Base-by-base conservation (phyloP, 2,329 filamentous ascomycete genomes). In the Colletotrichum cuscutae region DNA sequence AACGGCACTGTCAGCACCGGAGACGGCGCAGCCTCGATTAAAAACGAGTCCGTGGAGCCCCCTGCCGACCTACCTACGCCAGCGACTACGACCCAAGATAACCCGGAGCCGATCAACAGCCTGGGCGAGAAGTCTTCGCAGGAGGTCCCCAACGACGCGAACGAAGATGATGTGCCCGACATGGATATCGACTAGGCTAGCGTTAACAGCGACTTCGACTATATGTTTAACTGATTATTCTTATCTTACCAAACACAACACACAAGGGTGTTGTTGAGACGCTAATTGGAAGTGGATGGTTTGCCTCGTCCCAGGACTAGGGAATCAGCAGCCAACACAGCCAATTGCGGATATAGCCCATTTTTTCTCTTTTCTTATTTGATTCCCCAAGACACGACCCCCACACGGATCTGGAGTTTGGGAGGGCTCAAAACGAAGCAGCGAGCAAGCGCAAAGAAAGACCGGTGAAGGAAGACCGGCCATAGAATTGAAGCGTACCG, bases 171-270 rank as follows among this genome's bases (percentile, higher is more conserved):
- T 30, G 82, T 83, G 72, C 77, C 79, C 52, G 73, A 78, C 11
- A 85, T 85, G 83, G 83, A 85, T 30, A 77, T 84, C 26, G 83
- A 85, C 65, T 84, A 77, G 76, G 46, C 22, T 22, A 12, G 13
- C 30, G 4, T 37, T 19, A 13, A 42, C 15, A 28, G 32, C 19
- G 24, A 42, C 32, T 5, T n/a, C 26, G 13, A 37, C 22, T 4
- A 30, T 42, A 53, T 26, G 19, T n/a, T 32, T 54, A 35, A 22
- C 12, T 19, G 22, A 53, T 22, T 7, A 30, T 42, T 42, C 13
- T 5, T n/a, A 35, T 26, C 30, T 22, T 42, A 42, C 37, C 37
- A 13, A 42, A 32, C 13, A 12, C 32, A 57, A 22, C 35, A 57
- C 42, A 22, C 54, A 32, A 57, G 37, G 52, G 26, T 28, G 11